Evolutionary conservation across 805 yeast genomes (phyloP), one percentile per base, ranked within the genome.

Genomic region (Wickerhamiella brachini): DNA sequence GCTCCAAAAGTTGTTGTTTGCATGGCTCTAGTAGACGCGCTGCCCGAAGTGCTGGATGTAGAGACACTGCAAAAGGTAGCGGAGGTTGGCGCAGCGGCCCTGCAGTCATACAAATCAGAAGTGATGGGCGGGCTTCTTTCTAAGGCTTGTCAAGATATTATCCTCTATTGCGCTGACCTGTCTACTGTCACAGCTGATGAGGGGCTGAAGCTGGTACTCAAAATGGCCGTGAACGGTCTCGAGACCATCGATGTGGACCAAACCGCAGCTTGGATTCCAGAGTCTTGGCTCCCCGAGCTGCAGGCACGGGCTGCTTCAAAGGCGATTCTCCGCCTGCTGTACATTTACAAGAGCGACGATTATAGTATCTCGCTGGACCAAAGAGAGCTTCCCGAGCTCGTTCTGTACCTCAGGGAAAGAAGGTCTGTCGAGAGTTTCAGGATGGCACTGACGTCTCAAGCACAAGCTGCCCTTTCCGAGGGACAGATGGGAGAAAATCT

Each of bases 1-100:
- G 86, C 88, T 3, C 59, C 56, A 22, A 47, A 53, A 17, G 58
- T 49, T 1, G 42, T 55, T 2, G 46, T 59, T 15, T n/a, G 52
- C 15, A 49, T 53, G 5, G 53, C 54, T 1, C 39, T 59, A 1
- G 45, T 53, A 1, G 37, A 23, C 24, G 46, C 15, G 18, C 54
- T 24, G 1, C 39, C 49, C 37, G 31, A 51, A 34, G 13, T 9
- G 13, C 48, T 48, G 10, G 45, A 49, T 21, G 6, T 52, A 41
- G 22, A 9, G 45, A 50, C 46, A 43, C 54, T 57, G 55, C 53
- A 55, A 2, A 38, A 37, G 1, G 56, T 62, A 1, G 47, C 60
- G 1, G 41, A 43, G 9, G 51, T 56, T 23, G 45, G 55, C 9
- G 24, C 17, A 10, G 54, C 57, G 4, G 53, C 56, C 1, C 41